These are phyloP conservation scores for Torulaspora delbrueckii DNA, from an alignment of 805 yeast genomes.

Conservation along the genomic window DNA sequence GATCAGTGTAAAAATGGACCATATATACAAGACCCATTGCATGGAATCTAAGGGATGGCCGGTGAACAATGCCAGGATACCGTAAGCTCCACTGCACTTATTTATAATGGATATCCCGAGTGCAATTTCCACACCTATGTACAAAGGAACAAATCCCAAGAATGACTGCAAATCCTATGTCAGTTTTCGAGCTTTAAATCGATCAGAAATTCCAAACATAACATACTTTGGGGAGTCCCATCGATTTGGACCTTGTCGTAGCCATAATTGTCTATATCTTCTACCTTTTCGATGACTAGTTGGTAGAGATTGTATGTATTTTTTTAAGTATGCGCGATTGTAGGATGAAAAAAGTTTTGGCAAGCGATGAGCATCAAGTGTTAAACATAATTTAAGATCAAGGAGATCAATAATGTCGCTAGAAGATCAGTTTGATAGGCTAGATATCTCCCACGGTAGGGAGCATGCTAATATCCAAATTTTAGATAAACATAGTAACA, in stretches of 20 bases:
- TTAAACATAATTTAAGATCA: not conserved
- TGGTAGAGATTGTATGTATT: not conserved
- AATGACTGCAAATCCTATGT: conserved; percentile 43
- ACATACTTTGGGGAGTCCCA: conserved; percentile 23
- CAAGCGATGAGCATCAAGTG: conserved; percentile 1
- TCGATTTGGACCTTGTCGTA: conserved; percentile 3
- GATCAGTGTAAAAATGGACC: conserved; percentile 59
- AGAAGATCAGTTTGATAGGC: conserved; percentile 21
- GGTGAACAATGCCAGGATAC: conserved; percentile 77
- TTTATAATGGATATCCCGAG: conserved; percentile 73
- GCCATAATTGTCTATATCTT: not conserved
- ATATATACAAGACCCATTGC: conserved; percentile 75
- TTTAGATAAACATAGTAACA: conserved; percentile 57
- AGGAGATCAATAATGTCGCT: conserved; percentile 15
- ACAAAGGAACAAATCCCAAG: conserved; percentile 68
- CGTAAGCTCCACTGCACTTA: conserved; percentile 86
- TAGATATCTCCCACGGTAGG: conserved; percentile 12
- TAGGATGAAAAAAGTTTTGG: not conserved
- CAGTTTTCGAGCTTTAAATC: not conserved
- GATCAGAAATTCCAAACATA: no score
- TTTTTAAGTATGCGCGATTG: not conserved
- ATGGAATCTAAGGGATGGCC: conserved; percentile 79
- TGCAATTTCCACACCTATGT: conserved; percentile 80
- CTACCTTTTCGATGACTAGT: not conserved
- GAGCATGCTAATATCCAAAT: conserved; percentile 44